A percentile compares a stretch with the other conserved stretches of the same genome.
These are phyloP conservation scores for Aureobasidium sp. DNA, from an alignment of 2,329 filamentous ascomycete species.

Conservation along the genomic window DNA sequence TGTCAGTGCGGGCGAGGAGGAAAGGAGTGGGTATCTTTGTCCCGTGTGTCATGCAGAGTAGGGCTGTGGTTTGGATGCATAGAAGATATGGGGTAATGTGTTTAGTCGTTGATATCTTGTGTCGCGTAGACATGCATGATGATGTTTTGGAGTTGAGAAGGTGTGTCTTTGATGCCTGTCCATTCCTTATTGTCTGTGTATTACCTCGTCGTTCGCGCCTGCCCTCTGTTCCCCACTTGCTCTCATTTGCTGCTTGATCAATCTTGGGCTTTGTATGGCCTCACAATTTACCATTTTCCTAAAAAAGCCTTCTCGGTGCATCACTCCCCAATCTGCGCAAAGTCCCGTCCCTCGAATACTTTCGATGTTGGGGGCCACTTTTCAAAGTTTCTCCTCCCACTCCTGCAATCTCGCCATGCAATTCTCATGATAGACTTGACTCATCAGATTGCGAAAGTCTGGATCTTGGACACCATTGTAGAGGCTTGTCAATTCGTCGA, in stretches of 20 bases:
- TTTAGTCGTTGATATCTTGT: neutral
- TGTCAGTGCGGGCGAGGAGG: neutral
- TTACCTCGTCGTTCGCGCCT: neutral
- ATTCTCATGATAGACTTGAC: neutral
- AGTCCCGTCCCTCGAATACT: too few species aligned
- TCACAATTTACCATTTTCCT: too few species aligned
- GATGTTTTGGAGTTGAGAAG: neutral
- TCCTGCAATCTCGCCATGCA: neutral
- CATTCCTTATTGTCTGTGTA: neutral
- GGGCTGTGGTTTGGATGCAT: neutral
- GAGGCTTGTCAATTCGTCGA: neutral
- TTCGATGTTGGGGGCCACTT: too few species aligned
- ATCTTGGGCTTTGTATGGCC: too few species aligned
- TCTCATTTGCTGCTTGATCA: too few species aligned
- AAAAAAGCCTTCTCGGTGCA: too few species aligned
- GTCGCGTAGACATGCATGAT: neutral
- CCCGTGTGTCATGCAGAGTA: conserved; percentile 1
- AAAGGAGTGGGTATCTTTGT: neutral
- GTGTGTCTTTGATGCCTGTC: neutral
- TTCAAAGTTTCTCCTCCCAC: neutral
- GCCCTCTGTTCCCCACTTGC: too few species aligned
- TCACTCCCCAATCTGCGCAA: too few species aligned
- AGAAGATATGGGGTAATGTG: neutral
- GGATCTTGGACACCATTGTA: neutral
- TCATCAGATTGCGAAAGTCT: neutral